Conservation (phyloP, 768 basidiomycete species). For the Sporobolomyces phaffii region DNA sequence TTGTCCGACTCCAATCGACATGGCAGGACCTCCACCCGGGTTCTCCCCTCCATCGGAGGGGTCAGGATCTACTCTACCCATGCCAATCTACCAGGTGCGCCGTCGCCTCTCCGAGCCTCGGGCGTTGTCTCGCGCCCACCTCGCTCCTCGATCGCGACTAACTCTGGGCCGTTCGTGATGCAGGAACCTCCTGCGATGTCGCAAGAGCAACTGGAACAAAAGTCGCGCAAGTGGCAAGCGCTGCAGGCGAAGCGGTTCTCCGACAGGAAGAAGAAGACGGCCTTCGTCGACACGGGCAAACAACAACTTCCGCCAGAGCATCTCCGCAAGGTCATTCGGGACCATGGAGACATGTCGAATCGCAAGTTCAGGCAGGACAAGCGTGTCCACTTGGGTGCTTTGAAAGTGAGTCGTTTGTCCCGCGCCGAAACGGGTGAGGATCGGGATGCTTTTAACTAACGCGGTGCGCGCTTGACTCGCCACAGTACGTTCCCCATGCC, state of each 20-base stretch:
- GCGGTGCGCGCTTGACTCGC: not conserved
- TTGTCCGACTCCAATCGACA: not conserved
- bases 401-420: constrained; percentile 51
- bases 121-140: not conserved
- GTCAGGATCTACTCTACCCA: not conserved
- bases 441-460: not conserved
- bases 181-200: constrained; percentile 48
- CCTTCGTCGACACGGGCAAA: constrained; percentile 86
- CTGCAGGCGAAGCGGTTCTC: constrained; percentile 90
- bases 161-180: constrained; percentile 44
- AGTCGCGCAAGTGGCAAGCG: constrained; percentile 91
- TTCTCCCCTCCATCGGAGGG: constrained; percentile 9
- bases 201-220: constrained; percentile 72
- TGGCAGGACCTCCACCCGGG: constrained; percentile 26
- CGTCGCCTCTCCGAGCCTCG: no score
- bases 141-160: constrained; percentile 44
- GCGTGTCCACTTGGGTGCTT: constrained; percentile 94
- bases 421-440: not conserved
- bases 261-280: constrained; percentile 78
- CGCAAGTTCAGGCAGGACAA: constrained; percentile 99
- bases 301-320: constrained; percentile 78
- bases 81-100: constrained; percentile 17
- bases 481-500: constrained; percentile 95
- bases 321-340: constrained; percentile 98
- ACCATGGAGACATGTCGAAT: constrained; percentile 84